Evolutionary conservation across 2,329 filamentous ascomycete species (phyloP).

Genomic region (Sclerotinia nivalis): DNA sequence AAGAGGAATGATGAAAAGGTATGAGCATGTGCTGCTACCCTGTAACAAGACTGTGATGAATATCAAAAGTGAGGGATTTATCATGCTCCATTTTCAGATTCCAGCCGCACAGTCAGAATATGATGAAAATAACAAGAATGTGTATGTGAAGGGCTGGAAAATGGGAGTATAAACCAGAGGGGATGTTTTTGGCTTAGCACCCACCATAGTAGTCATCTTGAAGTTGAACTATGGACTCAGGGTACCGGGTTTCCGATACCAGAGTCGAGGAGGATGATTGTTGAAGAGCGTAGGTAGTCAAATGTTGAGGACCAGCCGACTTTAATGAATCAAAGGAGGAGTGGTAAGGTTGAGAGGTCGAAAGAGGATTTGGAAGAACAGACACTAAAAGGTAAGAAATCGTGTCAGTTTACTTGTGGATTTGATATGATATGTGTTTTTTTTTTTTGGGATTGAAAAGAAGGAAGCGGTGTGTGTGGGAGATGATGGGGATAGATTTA

Average conservation of each 20-base stretch:
- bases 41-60: constrained; percentile 35
- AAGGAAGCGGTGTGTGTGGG: constrained; percentile 11
- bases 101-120: constrained; percentile 27
- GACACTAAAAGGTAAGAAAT: constrained; percentile 16
- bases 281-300: not conserved
- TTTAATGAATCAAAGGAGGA: constrained; percentile 6
- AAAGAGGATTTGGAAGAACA: not conserved
- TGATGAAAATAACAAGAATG: constrained; percentile 34
- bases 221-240: constrained; percentile 42
- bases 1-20: not conserved
- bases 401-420: constrained; percentile 13
- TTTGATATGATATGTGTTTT: not conserved
- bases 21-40: constrained; percentile 25
- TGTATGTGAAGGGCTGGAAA: constrained; percentile 39
- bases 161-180: constrained; percentile 46
- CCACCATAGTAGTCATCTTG: constrained; percentile 65
- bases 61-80: constrained; percentile 25
- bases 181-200: constrained; percentile 43
- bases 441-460: not conserved
- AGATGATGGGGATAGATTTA: constrained; percentile 21
- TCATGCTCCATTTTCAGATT: not conserved
- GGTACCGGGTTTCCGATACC: constrained; percentile 39
- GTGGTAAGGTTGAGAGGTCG: constrained; percentile 3
- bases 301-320: not conserved
- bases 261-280: constrained; percentile 25